A percentile compares a stretch with the other conserved stretches of the same genome.
These are phyloP conservation scores for Tricholoma furcatifolium DNA, from an alignment of 768 basidiomycete genomes.

Conservation along the genomic window DNA sequence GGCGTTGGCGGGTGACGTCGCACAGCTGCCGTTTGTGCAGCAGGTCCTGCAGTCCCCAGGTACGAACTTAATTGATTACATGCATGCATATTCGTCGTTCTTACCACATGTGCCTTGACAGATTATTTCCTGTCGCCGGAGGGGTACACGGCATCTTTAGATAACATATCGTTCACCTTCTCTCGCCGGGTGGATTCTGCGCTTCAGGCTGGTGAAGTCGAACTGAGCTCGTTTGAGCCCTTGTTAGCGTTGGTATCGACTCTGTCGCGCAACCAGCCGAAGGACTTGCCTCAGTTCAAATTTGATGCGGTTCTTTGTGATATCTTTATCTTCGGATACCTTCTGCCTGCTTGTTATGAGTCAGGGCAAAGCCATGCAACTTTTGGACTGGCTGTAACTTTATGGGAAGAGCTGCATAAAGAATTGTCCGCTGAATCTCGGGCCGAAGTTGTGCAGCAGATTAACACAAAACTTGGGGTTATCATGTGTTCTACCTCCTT, in stretches of 20 bases:
- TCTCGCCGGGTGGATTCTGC: constrained; percentile 30
- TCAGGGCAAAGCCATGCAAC: constrained; percentile 16
- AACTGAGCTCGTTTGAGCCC: constrained; percentile 22
- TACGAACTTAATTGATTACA: constrained; percentile 21
- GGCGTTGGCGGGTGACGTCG: constrained; percentile 28
- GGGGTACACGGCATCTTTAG: constrained; percentile 32
- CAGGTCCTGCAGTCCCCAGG: constrained; percentile 41
- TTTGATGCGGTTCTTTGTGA: constrained; percentile 34
- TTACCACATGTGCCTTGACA: too few relatives aligned
- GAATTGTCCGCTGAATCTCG: constrained; percentile 20
- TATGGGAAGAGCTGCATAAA: constrained; percentile 36
- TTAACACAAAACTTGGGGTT: constrained; percentile 41
- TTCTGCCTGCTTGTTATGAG: constrained; percentile 38
- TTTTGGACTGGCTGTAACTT: constrained; percentile 26
- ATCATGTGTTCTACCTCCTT: constrained; percentile 40
- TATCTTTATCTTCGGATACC: constrained; percentile 47
- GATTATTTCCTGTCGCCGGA: constrained; percentile 33
- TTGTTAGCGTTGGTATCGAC: constrained; percentile 33
- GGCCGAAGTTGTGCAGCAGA: constrained; percentile 25
- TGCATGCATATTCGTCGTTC: background rate
- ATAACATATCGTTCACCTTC: constrained; percentile 34
- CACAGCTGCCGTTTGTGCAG: constrained; percentile 31
- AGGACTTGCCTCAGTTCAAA: constrained; percentile 6
- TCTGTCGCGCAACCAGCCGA: constrained; percentile 21
- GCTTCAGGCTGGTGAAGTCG: constrained; percentile 27